A percentile compares a stretch with the other conserved stretches of the same genome.
These are phyloP conservation scores for Naegleria gruberi DNA, from an alignment of 208 protist species.

Conservation along the genomic window DNA sequence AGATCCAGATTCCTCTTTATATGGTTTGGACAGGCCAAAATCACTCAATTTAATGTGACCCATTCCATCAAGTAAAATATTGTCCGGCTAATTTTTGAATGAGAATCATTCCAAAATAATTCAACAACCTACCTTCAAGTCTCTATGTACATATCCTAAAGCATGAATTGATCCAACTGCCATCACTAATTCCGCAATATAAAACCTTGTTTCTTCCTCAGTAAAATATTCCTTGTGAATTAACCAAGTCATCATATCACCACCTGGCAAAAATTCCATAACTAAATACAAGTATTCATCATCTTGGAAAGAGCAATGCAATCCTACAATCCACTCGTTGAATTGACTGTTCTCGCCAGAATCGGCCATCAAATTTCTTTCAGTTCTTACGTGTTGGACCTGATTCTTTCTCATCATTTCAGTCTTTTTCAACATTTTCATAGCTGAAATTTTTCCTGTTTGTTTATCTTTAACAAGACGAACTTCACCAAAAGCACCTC, in stretches of 20 bases:
- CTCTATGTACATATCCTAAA: constrained; percentile 23
- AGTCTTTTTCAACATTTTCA: constrained; percentile 77
- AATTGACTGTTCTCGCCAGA: constrained; percentile 35
- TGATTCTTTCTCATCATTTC: constrained; percentile 79
- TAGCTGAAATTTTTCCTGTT: constrained; percentile 64
- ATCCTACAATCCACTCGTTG: constrained; percentile 75
- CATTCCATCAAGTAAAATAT: constrained; percentile 85
- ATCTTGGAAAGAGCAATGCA: constrained; percentile 82
- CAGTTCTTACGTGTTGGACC: constrained; percentile 68
- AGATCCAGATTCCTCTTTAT: background rate
- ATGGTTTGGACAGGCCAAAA: constrained; percentile 84
- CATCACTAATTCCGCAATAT: constrained; percentile 75
- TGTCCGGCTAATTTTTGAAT: constrained; percentile 95
- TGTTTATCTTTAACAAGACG: constrained; percentile 51
- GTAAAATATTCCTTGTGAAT: constrained; percentile 73
- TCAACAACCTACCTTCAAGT: constrained; percentile 9
- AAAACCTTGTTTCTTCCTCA: constrained; percentile 69
- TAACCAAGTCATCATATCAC: constrained; percentile 82
- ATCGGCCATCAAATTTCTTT: constrained; percentile 75
- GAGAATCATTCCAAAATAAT: constrained; percentile 58
- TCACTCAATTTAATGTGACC: constrained; percentile 95
- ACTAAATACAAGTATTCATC: constrained; percentile 79
- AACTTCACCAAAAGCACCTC: constrained; percentile 83
- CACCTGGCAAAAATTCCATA: constrained; percentile 85
- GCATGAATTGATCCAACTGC: constrained; percentile 74